These are phyloP conservation scores for Meyerozyma sp. DNA, from an alignment of 1,139 yeast genomes.

Conservation along the genomic window DNA sequence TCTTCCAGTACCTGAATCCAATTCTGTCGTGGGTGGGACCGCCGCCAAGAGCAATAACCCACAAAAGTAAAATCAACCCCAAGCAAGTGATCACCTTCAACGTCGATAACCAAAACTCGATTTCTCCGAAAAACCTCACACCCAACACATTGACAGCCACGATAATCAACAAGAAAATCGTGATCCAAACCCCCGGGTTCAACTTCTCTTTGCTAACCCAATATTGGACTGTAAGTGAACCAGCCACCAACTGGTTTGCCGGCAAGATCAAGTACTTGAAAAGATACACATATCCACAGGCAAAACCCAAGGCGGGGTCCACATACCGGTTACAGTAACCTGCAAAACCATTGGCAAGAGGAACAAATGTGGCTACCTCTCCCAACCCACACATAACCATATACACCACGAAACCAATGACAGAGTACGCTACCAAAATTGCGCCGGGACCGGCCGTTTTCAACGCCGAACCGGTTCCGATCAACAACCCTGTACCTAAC, in stretches of 20 bases:
- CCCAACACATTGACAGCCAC: conserved; percentile 24
- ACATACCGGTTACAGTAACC: conserved; percentile 65
- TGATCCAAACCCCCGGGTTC: conserved; percentile 58
- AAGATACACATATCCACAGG: conserved; percentile 65
- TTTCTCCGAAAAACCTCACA: conserved; percentile 56
- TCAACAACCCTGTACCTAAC: conserved; percentile 61
- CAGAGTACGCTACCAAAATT: conserved; percentile 52
- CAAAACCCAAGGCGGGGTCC: conserved; percentile 69
- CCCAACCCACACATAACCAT: conserved; percentile 70
- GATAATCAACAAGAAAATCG: conserved; percentile 44
- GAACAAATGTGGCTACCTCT: conserved; percentile 70
- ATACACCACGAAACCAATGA: conserved; percentile 61
- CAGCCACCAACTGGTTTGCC: conserved; percentile 60
- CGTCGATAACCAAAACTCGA: conserved; percentile 62
- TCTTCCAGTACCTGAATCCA: conserved; percentile 63
- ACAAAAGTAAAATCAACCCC: conserved; percentile 46
- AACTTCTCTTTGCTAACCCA: conserved; percentile 48
- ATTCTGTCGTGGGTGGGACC: conserved; percentile 56
- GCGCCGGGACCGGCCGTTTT: conserved; percentile 67
- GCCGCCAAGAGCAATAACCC: conserved; percentile 52
- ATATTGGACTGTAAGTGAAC: conserved; percentile 55
- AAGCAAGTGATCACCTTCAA: conserved; percentile 55
- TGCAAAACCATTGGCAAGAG: conserved; percentile 65
- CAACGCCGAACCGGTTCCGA: conserved; percentile 66
- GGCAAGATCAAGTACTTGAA: conserved; percentile 61